phyloP scores from a whole-genome alignment of 169 alveolate genomes.

The Eimeria maxima region DNA sequence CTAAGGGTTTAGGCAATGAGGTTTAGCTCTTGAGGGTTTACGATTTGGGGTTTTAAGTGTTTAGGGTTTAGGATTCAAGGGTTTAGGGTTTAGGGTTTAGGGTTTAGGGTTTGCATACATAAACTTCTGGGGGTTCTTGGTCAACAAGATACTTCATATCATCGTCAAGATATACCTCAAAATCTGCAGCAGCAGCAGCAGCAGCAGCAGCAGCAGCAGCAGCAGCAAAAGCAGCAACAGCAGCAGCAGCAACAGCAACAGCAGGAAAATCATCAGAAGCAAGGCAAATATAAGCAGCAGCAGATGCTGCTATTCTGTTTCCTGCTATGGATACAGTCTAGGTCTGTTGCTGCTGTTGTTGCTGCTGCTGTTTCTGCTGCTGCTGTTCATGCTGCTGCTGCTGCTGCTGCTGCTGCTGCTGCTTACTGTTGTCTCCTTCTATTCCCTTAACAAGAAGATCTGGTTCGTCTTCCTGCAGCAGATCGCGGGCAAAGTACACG shows the following conservation, averaged over 20 bases:
- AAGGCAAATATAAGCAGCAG: background rate
- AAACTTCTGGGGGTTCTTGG: constrained; percentile 12
- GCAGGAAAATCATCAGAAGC: background rate
- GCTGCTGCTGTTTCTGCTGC: constrained; percentile 31
- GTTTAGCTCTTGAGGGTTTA: background rate
- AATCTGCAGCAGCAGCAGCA: constrained; percentile 6
- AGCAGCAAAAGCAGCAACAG: constrained; percentile 17
- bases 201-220: constrained; percentile 68
- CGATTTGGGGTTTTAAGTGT: background rate
- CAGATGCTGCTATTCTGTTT: background rate
- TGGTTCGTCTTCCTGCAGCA: constrained; percentile 32
- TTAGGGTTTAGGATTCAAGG: background rate
- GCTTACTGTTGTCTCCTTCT: constrained; percentile 52
- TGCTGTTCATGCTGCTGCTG: constrained; percentile 27
- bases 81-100: background rate
- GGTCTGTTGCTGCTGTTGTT: background rate
- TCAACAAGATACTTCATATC: background rate
- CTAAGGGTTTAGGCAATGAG: no score
- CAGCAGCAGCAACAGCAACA: constrained; percentile 19
- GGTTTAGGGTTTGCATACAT: background rate
- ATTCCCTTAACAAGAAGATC: constrained; percentile 2
- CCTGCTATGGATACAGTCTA: background rate
- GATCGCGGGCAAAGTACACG: background rate
- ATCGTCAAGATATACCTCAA: constrained; percentile 30
- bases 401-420: constrained; percentile 8